A percentile compares a stretch with the other conserved stretches of the same genome.
phyloP scores from a whole-genome alignment of 2,329 filamentous ascomycete species.

The Coniochaeta hoffmannii region DNA sequence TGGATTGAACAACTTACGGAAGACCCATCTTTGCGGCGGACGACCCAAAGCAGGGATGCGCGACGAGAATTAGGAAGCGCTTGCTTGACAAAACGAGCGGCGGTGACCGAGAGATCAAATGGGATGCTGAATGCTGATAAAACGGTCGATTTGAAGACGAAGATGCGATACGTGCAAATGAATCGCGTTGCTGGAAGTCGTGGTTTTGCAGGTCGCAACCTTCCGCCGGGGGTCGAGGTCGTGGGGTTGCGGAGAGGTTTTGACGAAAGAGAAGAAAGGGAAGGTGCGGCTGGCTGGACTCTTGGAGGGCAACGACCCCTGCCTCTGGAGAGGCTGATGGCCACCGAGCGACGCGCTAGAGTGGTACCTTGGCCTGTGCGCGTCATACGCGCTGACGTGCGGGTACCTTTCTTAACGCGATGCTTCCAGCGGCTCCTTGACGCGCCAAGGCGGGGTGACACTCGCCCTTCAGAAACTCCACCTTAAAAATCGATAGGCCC shows the following conservation, averaged over 20 bases:
- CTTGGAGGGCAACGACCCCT: conserved; percentile 11
- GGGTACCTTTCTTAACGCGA: background rate
- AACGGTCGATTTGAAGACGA: background rate
- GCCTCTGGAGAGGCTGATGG: conserved; percentile 12
- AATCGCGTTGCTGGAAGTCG: background rate
- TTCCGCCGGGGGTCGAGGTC: conserved; percentile 5
- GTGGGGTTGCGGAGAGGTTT: conserved; percentile 19
- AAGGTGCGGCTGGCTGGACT: conserved; percentile 14
- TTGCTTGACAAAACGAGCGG: background rate
- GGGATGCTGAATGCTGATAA: background rate
- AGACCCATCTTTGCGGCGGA: conserved; percentile 18
- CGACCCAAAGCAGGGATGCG: conserved; percentile 3
- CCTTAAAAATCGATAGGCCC: conserved; percentile 12
- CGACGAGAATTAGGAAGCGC: background rate
- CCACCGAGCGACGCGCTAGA: background rate
- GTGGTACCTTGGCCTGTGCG: background rate
- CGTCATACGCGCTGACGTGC: background rate
- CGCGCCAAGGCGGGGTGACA: conserved; percentile 1
- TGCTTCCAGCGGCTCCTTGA: background rate
- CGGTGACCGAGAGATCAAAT: background rate
- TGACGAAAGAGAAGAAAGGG: conserved; percentile 11
- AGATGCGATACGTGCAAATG: background rate
- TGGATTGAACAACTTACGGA: conserved; percentile 13
- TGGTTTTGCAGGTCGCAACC: background rate
- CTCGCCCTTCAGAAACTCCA: background rate